A percentile compares a stretch with the other conserved stretches of the same genome.
These are phyloP conservation scores for Mortierella sp. DNA, from an alignment of 371 early-diverging fungal species.

Conservation along the genomic window DNA sequence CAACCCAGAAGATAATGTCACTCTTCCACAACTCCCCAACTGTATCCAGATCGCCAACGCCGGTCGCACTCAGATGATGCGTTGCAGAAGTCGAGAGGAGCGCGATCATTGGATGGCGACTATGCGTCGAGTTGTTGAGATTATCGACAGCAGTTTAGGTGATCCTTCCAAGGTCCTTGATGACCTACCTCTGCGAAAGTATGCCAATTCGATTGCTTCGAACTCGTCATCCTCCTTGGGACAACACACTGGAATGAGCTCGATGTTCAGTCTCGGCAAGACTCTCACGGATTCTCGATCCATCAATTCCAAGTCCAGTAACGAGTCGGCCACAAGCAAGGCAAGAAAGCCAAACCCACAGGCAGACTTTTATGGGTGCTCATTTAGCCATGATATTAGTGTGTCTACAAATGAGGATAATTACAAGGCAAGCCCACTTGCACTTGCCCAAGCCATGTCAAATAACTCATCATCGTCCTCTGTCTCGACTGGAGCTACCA, in stretches of 20 bases:
- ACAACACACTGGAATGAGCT: slow-evolving; percentile 20
- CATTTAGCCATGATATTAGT: slow-evolving; percentile 24
- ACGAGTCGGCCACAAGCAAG: slow-evolving; percentile 12
- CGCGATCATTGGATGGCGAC: slow-evolving; percentile 51
- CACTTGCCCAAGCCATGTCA: slow-evolving; percentile 15
- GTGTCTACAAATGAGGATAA: slow-evolving; percentile 35
- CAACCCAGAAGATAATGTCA: slow-evolving; percentile 51
- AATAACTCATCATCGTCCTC: slow-evolving; percentile 40
- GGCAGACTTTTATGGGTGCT: slow-evolving; percentile 54
- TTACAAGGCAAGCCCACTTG: slow-evolving; percentile 33
- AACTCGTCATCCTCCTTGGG: slow-evolving; percentile 29
- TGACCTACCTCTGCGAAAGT: slow-evolving; percentile 29
- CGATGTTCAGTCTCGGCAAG: slow-evolving; percentile 14
- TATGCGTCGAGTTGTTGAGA: slow-evolving; percentile 37
- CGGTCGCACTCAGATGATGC: slow-evolving; percentile 55
- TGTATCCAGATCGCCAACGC: slow-evolving; percentile 49
- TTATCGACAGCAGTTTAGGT: slow-evolving; percentile 22
- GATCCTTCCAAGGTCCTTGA: slow-evolving; percentile 14
- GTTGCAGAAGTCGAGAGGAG: slow-evolving; percentile 53
- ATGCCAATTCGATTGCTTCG: slow-evolving; percentile 43
- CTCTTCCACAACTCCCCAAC: slow-evolving; percentile 50
- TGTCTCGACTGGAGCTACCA: slow-evolving; percentile 27
- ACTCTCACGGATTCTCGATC: slow-evolving; percentile 34
- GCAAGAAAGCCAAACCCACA: slow-evolving; percentile 44
- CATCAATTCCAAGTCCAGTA: slow-evolving; percentile 43